A percentile compares a stretch with the other conserved stretches of the same genome.
These are phyloP conservation scores for Prunus yedoensis DNA, from an alignment of 331 rosid species.

Conservation along the genomic window DNA sequence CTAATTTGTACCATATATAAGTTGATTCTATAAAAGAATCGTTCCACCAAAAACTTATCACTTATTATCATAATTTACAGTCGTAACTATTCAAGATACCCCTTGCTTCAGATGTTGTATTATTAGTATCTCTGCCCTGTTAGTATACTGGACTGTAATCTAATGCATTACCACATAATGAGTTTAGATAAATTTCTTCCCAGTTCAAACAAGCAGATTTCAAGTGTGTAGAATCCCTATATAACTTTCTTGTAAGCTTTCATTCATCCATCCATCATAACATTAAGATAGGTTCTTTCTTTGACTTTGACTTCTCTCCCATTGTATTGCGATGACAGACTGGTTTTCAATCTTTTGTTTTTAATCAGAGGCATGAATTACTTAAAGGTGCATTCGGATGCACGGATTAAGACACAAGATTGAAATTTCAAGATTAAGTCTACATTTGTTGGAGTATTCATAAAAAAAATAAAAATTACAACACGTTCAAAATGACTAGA, in stretches of 20 bases:
- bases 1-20: neutral
- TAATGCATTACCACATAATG: neutral
- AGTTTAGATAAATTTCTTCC: neutral
- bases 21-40: neutral
- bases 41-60: neutral
- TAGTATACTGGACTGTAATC: neutral
- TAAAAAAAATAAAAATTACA: neutral
- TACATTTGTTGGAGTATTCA: neutral
- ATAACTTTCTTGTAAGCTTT: neutral
- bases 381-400: no score
- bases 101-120: no score
- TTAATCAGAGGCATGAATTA: neutral
- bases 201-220: neutral
- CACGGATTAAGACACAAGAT: no score
- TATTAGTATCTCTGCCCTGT: neutral
- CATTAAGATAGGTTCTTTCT: neutral
- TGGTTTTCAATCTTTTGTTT: constrained; percentile 1
- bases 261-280: neutral
- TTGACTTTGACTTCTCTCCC: neutral
- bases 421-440: no score
- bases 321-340: neutral
- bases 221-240: neutral
- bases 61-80: neutral
- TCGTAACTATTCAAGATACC: neutral
- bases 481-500: neutral